These are phyloP conservation scores for Pisolithus albus DNA, from an alignment of 768 basidiomycete species.

Conservation along the genomic window DNA sequence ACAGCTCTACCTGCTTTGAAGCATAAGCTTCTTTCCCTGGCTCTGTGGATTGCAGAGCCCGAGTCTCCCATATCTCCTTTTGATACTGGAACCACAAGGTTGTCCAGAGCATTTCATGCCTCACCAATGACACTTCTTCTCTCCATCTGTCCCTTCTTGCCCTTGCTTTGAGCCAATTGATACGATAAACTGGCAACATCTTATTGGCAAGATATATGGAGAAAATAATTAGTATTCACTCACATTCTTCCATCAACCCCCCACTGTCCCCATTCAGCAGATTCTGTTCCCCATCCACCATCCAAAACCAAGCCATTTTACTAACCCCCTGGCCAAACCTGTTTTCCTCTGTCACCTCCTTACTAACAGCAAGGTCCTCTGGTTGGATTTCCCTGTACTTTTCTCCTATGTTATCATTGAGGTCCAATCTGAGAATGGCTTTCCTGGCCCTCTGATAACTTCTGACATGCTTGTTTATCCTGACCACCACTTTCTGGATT, in stretches of 20 bases:
- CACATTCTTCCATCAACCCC: not conserved
- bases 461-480: not conserved
- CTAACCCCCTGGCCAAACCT: not conserved
- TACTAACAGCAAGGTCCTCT: not conserved
- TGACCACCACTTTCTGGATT: not conserved
- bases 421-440: not conserved
- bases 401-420: not conserved
- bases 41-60: no score
- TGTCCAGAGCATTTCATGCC: conserved; percentile 16
- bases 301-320: not conserved
- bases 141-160: conserved; percentile 13
- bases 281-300: no score
- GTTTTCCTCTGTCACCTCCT: not conserved
- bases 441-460: not conserved
- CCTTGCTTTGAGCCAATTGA: conserved; percentile 9
- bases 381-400: not conserved
- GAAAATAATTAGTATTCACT: not conserved
- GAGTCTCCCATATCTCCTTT: no score
- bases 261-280: not conserved
- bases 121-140: conserved; percentile 11
- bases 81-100: conserved; percentile 4
- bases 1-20: no score
- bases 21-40: no score
- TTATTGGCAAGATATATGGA: not conserved
- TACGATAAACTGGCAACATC: conserved; percentile 4